Conservation (phyloP, 1,284 basidiomycete genomes). For the Chiua sp. region DNA sequence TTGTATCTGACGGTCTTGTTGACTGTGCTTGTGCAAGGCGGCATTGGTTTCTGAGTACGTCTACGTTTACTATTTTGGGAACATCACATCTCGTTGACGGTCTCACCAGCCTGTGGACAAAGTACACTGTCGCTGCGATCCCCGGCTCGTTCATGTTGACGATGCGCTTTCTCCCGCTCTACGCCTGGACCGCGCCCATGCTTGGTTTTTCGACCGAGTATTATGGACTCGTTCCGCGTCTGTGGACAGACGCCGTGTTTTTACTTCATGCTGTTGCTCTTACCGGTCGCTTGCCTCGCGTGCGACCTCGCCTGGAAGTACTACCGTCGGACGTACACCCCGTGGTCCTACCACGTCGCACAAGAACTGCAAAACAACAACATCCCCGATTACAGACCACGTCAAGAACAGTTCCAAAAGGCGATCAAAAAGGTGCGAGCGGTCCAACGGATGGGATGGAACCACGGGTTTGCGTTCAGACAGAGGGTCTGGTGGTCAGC, state of each 20-base stretch:
- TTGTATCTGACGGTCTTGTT: conserved; percentile 92
- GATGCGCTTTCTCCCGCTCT: conserved; percentile 92
- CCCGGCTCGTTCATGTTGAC: conserved; percentile 97
- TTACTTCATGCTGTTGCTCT: conserved; percentile 89
- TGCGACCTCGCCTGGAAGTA: conserved; percentile 98
- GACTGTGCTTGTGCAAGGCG: conserved; percentile 95
- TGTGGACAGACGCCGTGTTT: conserved; percentile 89
- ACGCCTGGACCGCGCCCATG: conserved; percentile 87
- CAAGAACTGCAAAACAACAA: conserved; percentile 99
- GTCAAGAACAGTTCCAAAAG: conserved; percentile 99
- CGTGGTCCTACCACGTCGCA: conserved; percentile 94
- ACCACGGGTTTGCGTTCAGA: conserved; percentile 96
- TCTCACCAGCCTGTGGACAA: conserved; percentile 87
- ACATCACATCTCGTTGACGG: too few relatives aligned
- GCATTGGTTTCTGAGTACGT: conserved; percentile 95
- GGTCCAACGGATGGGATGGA: conserved; percentile 92
- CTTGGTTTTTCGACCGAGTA: conserved; percentile 95
- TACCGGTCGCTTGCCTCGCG: conserved; percentile 88
- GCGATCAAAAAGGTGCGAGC: conserved; percentile 98
- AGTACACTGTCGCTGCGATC: conserved; percentile 96
- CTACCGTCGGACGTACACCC: conserved; percentile 90
- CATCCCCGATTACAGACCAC: conserved; percentile 94
- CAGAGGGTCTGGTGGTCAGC: conserved; percentile 67
- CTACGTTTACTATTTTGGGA: conserved; percentile 20
- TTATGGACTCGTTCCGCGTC: conserved; percentile 80